Evolutionary conservation across 1,284 basidiomycete genomes (phyloP).

Genomic region (Phlebopus sp.): DNA sequence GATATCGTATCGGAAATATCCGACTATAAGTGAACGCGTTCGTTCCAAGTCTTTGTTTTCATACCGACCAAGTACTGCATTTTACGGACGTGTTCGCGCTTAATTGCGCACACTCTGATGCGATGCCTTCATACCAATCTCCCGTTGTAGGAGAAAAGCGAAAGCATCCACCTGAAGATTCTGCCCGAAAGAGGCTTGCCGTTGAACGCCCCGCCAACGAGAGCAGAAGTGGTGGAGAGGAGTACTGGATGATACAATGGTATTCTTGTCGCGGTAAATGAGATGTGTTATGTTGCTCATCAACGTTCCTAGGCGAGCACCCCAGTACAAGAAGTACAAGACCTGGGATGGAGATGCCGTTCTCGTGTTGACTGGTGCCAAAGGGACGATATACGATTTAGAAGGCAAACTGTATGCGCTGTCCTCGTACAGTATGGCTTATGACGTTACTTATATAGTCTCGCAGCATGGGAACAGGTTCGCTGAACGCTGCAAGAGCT

Average conservation of each 20-base stretch:
- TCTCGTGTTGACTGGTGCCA: constrained; percentile 49
- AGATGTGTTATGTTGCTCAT: constrained; percentile 7
- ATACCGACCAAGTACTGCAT: too few relatives aligned
- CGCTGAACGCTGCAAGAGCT: constrained; percentile 35
- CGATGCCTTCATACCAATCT: constrained; percentile 18
- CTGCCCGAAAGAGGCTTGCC: constrained; percentile 36
- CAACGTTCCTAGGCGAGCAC: constrained; percentile 56
- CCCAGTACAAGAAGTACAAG: constrained; percentile 85
- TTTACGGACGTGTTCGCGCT: not conserved
- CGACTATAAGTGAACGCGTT: too few relatives aligned
- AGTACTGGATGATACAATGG: constrained; percentile 74
- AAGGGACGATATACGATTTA: constrained; percentile 55
- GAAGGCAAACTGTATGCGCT: constrained; percentile 57
- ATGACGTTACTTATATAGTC: constrained; percentile 9
- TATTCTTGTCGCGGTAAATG: constrained; percentile 25
- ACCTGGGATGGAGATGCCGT: constrained; percentile 87
- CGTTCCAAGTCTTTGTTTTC: too few relatives aligned
- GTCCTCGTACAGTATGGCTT: constrained; percentile 8
- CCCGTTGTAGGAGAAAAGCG: constrained; percentile 27
- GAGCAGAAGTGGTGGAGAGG: constrained; percentile 23
- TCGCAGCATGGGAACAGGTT: constrained; percentile 42
- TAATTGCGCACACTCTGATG: not conserved
- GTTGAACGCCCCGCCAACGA: constrained; percentile 16
- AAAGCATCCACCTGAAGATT: constrained; percentile 26
- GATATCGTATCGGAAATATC: too few relatives aligned